Evolutionary conservation across 2,329 filamentous ascomycete genomes (phyloP), one percentile per base, ranked within the genome.

Genomic region (Aureobasidium musti): DNA sequence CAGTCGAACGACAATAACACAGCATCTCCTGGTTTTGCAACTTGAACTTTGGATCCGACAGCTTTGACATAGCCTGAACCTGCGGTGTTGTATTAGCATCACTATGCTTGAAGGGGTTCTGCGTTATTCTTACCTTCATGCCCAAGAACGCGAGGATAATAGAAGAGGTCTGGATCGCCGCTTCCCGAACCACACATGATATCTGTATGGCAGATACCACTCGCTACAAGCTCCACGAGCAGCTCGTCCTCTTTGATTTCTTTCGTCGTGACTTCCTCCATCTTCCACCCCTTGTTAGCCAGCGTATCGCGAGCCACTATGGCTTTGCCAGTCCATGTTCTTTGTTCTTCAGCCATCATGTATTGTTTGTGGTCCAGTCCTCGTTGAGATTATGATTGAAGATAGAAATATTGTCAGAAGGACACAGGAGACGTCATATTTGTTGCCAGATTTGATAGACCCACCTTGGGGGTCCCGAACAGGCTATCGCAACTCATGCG

Each of bases 131-230:
- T 67, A 78, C 83, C 83, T 76, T 86, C 84, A 68, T 86, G 84
- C 2, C 84, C 84, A 19, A 84, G 73, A 1, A 86, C 78, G 30
- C 77, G 73, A 0, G 82, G 82, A 68, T 82, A 83, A 41, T 77
- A 77, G 2, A 79, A 74, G 2, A 78, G 75, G 2, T 74, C 73
- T 1, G 74, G 70, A 11, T 72, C 73, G 13, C 73, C 74, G 11
- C 73, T 76, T 19, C 76, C 63, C 10, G 79, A 76, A 2, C 80
- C 82, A 61, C 83, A 79, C 33, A 81, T 73, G 11, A 84, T 71
- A 69, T 86, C 84, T 0, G 83, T 84, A 67, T 86, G 84, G 68
- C 84, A 86, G 59, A 86, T 79, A 0, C 84, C 65, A 21, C 67
- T 80, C 0, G 84, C 82, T 0, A 84, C 76, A 67, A 86, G 81